Percentiles rank a stretch among this genome's conserved stretches.
Conservation (phyloP, 2,329 filamentous ascomycete species). For the Ceratocystis cacaofunesta region DNA sequence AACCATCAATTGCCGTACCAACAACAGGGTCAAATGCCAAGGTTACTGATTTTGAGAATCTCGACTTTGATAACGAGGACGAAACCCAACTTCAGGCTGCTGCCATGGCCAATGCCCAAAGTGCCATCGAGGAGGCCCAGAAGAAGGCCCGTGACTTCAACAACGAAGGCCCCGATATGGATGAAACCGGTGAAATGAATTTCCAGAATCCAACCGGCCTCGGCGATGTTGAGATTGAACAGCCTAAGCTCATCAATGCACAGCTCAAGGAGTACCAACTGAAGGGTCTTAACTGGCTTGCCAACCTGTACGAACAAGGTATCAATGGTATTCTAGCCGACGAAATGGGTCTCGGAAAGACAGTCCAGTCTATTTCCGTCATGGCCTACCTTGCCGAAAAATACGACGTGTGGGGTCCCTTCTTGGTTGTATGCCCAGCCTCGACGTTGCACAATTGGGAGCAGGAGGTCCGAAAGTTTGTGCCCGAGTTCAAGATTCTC, state of each 20-base stretch:
- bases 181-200: slow-evolving; percentile 96
- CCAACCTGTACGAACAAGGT: slow-evolving; percentile 96
- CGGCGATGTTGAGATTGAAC: slow-evolving; percentile 83
- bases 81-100: slow-evolving; percentile 67
- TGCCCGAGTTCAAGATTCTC: slow-evolving; percentile 84
- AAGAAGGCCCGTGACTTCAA: slow-evolving; percentile 90
- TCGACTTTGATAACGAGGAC: slow-evolving; percentile 92
- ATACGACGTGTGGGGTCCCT: slow-evolving; percentile 96
- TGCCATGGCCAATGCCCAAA: slow-evolving; percentile 89
- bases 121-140: slow-evolving; percentile 86
- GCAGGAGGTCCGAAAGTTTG: slow-evolving; percentile 90
- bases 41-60: slow-evolving; percentile 84
- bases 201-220: slow-evolving; percentile 97
- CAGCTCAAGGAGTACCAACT: slow-evolving; percentile 97
- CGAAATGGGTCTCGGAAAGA: slow-evolving; percentile 99
- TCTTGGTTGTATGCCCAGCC: slow-evolving; percentile 88
- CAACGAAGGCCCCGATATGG: slow-evolving; percentile 51
- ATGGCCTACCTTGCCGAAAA: slow-evolving; percentile 97
- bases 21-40: slow-evolving; percentile 43
- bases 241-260: slow-evolving; percentile 83
- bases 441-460: slow-evolving; percentile 99
- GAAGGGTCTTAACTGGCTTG: slow-evolving; percentile 98
- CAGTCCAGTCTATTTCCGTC: slow-evolving; percentile 95
- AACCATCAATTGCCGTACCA: slow-evolving; percentile 37
- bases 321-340: slow-evolving; percentile 99